Percentiles rank a stretch among this genome's conserved stretches.
These are phyloP conservation scores for Leccinum sublutescens DNA, from an alignment of 768 basidiomycete species.

Conservation along the genomic window DNA sequence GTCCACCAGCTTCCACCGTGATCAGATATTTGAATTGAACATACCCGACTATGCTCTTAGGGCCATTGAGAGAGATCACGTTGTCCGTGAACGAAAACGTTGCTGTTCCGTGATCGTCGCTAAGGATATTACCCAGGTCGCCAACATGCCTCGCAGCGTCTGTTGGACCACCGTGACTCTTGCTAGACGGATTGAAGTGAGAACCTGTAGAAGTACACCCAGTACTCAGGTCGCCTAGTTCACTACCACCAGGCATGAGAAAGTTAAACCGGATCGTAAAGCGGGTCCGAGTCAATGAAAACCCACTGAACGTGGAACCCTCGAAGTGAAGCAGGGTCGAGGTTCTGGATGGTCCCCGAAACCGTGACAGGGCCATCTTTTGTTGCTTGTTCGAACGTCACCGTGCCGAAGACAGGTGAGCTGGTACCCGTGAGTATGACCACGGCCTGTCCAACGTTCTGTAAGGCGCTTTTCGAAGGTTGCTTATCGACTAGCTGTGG, in stretches of 20 bases:
- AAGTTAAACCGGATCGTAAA: slow-evolving; percentile 20
- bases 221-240: slow-evolving; percentile 59
- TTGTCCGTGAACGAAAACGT: slow-evolving; percentile 57
- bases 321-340: slow-evolving; percentile 55
- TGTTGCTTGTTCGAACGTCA: slow-evolving; percentile 60
- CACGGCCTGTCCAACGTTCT: slow-evolving; percentile 41
- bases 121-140: slow-evolving; percentile 71
- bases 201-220: slow-evolving; percentile 69
- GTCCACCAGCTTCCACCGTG: neutral
- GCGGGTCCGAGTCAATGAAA: neutral
- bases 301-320: slow-evolving; percentile 85
- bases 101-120: slow-evolving; percentile 57
- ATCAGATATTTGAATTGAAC: slow-evolving; percentile 16
- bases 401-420: slow-evolving; percentile 58
- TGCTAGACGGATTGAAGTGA: slow-evolving; percentile 74
- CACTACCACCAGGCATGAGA: slow-evolving; percentile 7
- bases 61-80: slow-evolving; percentile 65
- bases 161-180: slow-evolving; percentile 63
- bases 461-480: neutral
- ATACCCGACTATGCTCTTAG: slow-evolving; percentile 67
- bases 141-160: slow-evolving; percentile 65
- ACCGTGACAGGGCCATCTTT: slow-evolving; percentile 54
- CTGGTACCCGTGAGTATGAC: slow-evolving; percentile 58
- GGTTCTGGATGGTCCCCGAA: slow-evolving; percentile 57
- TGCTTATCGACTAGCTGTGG: neutral